phyloP scores from a whole-genome alignment of 129 eudicot genomes.

The Flaveria bidentis region DNA sequence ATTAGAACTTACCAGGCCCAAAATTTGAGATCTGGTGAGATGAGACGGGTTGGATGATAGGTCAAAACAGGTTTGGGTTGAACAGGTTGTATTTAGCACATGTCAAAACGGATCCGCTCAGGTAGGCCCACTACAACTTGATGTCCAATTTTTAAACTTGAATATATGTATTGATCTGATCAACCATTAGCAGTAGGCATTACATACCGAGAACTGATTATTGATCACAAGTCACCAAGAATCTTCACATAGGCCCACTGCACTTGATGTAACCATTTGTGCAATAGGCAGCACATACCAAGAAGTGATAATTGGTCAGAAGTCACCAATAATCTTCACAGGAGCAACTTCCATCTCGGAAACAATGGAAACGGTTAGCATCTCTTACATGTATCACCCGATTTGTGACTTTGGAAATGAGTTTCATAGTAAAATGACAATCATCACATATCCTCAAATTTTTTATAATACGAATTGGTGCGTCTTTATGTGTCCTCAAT shows the following conservation, averaged over 20 bases:
- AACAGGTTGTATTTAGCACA: not conserved
- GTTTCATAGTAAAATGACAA: slow-evolving; percentile 59
- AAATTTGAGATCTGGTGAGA: not conserved
- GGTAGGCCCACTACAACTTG: not conserved
- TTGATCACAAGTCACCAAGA: slow-evolving; percentile 14
- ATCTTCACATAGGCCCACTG: not conserved
- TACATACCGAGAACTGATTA: not conserved
- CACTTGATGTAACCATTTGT: not conserved
- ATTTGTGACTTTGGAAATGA: slow-evolving; percentile 52
- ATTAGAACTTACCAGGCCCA: not conserved
- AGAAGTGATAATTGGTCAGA: not conserved
- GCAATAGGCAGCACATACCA: not conserved
- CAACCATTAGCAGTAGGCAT: not conserved
- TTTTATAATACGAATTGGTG: slow-evolving; percentile 41
- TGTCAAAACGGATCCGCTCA: not conserved
- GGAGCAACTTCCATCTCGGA: slow-evolving; percentile 27
- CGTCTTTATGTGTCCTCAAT: slow-evolving; percentile 51
- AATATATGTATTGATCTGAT: not conserved
- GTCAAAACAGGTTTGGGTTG: not conserved
- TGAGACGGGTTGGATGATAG: not conserved
- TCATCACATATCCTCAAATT: slow-evolving; percentile 32
- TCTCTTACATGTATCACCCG: slow-evolving; percentile 41
- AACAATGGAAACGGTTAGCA: slow-evolving; percentile 30
- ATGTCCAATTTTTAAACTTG: not conserved
- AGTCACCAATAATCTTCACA: slow-evolving; percentile 29